Evolutionary conservation across 2,329 filamentous ascomycete species (phyloP).

Genomic region (Zopfia rhizophila): DNA sequence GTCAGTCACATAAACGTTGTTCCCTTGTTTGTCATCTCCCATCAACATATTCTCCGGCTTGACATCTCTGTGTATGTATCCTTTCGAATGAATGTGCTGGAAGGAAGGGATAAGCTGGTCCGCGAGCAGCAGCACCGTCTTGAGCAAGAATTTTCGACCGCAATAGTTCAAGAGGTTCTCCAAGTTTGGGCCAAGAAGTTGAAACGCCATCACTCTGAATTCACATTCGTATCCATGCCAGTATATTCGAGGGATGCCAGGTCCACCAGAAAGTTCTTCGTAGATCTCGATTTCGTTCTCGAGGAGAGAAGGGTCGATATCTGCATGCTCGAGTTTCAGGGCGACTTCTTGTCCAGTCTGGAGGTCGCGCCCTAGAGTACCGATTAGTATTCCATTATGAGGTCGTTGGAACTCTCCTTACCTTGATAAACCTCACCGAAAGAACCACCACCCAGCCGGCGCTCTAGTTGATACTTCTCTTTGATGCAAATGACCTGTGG

Average conservation of each 20-base stretch:
- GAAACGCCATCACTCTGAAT: conserved; percentile 31
- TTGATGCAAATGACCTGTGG: conserved; percentile 13
- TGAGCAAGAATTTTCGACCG: too few relatives aligned
- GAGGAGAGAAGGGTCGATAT: conserved; percentile 19
- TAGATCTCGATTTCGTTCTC: conserved; percentile 26
- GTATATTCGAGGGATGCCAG: conserved; percentile 25
- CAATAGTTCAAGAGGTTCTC: conserved; percentile 29
- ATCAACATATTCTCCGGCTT: too few relatives aligned
- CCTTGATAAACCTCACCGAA: conserved; percentile 29
- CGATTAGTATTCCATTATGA: conserved; percentile 7
- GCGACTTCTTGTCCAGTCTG: conserved; percentile 20
- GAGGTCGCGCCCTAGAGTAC: conserved; percentile 14
- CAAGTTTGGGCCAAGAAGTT: conserved; percentile 31
- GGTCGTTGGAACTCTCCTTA: conserved; percentile 7
- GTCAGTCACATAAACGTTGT: too few relatives aligned
- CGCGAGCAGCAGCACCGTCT: too few relatives aligned
- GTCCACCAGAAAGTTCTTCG: conserved; percentile 15
- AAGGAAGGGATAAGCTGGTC: too few relatives aligned
- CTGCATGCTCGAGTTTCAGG: conserved; percentile 25
- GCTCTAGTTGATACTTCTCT: conserved; percentile 24
- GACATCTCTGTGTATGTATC: too few relatives aligned
- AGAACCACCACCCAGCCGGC: conserved; percentile 21
- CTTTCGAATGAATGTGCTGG: too few relatives aligned
- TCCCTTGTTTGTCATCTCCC: too few relatives aligned
- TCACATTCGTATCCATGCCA: conserved; percentile 30